Base-by-base conservation (phyloP, 495 filamentous ascomycete genomes). In the Echria macrotheca region DNA sequence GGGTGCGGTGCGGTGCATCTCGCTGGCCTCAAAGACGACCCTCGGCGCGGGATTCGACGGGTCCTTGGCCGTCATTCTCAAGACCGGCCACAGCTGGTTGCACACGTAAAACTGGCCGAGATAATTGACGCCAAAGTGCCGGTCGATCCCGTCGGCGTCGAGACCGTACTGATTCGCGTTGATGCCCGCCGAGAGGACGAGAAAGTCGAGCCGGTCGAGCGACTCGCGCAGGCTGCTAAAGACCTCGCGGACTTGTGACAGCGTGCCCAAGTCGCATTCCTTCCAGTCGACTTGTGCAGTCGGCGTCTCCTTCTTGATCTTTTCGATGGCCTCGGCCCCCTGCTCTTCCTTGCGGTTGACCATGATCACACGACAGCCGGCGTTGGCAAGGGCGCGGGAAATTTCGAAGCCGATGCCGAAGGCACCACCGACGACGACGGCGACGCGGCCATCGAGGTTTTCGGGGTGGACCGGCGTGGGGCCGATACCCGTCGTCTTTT, bases 341-440 rank as follows among this genome's bases (percentile, higher is more conserved):
- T 72, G 69, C 31, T 72, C 66, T 40, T 68, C 64, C 39, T 67
- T 68, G 38, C 62, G 60, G 56, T 65, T 67, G 19, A 70, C 59
- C 67, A 70, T 68, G 49, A 68, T 61, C 1, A 70, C 67, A 0
- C 55, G 46, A 49, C 51, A 56, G 25, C 64, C 61, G 0, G 57
- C 58, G 35, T 60, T 48, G 37, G 55, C 64, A 19, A 69, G 55
- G n/a, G 66, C 63, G 4, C 65, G 66, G 1, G 72, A 70, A 21
- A 74, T 65, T 52, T 78, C 75, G 10, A 72, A 63, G 24, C 80
- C 80, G 4, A 82, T 68, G 12, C 80, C 79, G 5, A 66, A 64
- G 54, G 79, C 82, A 42, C 69, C 58, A 12, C 80, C 80, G 1
- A 75, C 79, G 4, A 84, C 61, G 25, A 82, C 69, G 35, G 74